Conservation (phyloP, 768 basidiomycete genomes). For the Boletus huronensis region DNA sequence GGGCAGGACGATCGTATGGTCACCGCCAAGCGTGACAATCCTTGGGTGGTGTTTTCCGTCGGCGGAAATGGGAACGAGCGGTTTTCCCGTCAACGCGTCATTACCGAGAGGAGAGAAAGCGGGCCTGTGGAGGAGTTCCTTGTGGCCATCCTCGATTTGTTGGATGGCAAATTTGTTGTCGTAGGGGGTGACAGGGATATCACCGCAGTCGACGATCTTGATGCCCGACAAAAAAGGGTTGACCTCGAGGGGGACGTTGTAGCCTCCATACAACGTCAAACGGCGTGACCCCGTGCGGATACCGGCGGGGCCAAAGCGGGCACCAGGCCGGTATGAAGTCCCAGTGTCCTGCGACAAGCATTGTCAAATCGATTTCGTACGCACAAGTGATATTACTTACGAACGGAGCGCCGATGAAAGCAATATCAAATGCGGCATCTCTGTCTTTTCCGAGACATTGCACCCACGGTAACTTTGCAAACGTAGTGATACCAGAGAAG, state of each 20-base stretch:
- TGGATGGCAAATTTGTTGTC: conserved; percentile 70
- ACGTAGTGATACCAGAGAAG: conserved; percentile 81
- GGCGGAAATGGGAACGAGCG: conserved; percentile 53
- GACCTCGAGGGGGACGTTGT: conserved; percentile 69
- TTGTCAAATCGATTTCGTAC: background rate
- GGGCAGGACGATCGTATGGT: conserved; percentile 79
- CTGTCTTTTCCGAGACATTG: conserved; percentile 68
- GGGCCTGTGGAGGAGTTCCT: conserved; percentile 60
- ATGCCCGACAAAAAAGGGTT: conserved; percentile 71
- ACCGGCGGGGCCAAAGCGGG: conserved; percentile 81
- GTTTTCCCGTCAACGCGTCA: conserved; percentile 55
- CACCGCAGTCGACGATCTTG: conserved; percentile 72
- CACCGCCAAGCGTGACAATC: conserved; percentile 81
- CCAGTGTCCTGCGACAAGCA: conserved; percentile 51
- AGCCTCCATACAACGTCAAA: conserved; percentile 71
- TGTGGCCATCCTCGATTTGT: conserved; percentile 74
- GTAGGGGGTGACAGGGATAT: conserved; percentile 76
- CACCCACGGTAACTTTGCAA: conserved; percentile 84
- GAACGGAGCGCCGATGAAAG: conserved; percentile 77
- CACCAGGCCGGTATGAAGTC: conserved; percentile 78
- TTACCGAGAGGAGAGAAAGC: conserved; percentile 62
- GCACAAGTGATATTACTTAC: conserved; percentile 37
- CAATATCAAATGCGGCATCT: conserved; percentile 67
- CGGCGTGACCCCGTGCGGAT: conserved; percentile 78
- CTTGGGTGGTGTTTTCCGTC: conserved; percentile 79